These are phyloP conservation scores for Aspergillus puulaauensis DNA, from an alignment of 2,329 filamentous ascomycete genomes.

Conservation along the genomic window DNA sequence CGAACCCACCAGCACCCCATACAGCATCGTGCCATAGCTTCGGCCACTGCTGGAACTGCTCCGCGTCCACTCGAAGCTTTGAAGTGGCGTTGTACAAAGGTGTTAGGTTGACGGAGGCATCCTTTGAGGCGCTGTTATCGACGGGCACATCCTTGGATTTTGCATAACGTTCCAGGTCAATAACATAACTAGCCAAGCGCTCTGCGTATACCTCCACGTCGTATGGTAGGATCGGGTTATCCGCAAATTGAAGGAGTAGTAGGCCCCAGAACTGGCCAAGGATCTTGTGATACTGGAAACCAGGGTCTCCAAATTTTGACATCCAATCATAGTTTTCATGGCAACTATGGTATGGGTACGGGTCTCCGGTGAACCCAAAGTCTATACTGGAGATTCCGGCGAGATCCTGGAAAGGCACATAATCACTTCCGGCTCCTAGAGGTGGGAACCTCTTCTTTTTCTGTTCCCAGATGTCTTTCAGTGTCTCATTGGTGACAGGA, in stretches of 20 bases:
- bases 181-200: slow-evolving; percentile 63
- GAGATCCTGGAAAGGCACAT: slow-evolving; percentile 86
- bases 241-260: slow-evolving; percentile 80
- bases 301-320: slow-evolving; percentile 73
- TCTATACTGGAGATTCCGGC: slow-evolving; percentile 86
- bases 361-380: slow-evolving; percentile 69
- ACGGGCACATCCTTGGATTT: slow-evolving; percentile 52
- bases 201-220: slow-evolving; percentile 73
- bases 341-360: slow-evolving; percentile 74
- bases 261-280: slow-evolving; percentile 79
- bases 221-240: slow-evolving; percentile 78
- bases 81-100: slow-evolving; percentile 64
- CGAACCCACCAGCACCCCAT: slow-evolving; percentile 70
- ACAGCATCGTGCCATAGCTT: slow-evolving; percentile 72
- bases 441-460: slow-evolving; percentile 60
- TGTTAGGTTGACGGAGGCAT: slow-evolving; percentile 52
- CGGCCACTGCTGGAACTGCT: slow-evolving; percentile 74
- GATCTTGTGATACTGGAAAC: slow-evolving; percentile 75
- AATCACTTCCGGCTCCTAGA: slow-evolving; percentile 76
- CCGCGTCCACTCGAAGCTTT: slow-evolving; percentile 59
- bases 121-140: slow-evolving; percentile 5
- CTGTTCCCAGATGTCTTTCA: slow-evolving; percentile 73
- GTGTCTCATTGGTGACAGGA: slow-evolving; percentile 67
- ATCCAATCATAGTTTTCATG: slow-evolving; percentile 93
- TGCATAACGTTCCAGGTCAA: slow-evolving; percentile 66